These are phyloP conservation scores for Triticum urartu DNA, from an alignment of 176 grass and related monocot genomes.

Conservation along the genomic window DNA sequence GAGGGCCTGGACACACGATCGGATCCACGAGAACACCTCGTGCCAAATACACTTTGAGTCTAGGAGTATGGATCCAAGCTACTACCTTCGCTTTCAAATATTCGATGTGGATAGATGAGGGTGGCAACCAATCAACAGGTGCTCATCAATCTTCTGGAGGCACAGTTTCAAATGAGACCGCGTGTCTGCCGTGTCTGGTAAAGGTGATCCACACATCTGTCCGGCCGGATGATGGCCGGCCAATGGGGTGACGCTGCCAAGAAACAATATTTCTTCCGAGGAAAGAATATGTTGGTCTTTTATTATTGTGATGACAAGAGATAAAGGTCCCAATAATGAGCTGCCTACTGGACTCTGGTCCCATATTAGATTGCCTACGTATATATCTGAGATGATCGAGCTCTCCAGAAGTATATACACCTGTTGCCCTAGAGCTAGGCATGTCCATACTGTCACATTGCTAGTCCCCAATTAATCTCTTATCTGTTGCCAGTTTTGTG, in stretches of 20 bases:
- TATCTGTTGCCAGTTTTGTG: background rate
- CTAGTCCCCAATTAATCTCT: background rate
- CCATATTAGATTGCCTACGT: background rate
- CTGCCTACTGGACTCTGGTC: background rate
- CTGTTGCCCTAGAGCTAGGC: background rate
- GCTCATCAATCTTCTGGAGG: background rate
- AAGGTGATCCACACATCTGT: constrained; percentile 21
- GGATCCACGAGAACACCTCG: too few species aligned
- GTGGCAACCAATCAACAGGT: constrained; percentile 1
- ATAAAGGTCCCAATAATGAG: constrained; percentile 5
- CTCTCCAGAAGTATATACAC: constrained; percentile 32
- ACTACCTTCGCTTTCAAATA: constrained; percentile 14
- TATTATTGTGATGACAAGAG: constrained; percentile 12
- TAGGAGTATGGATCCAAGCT: constrained; percentile 5
- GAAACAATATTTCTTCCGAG: background rate
- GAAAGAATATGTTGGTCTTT: constrained; percentile 4
- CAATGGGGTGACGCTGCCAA: constrained; percentile 24
- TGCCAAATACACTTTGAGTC: background rate
- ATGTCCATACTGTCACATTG: background rate
- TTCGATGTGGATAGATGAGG: constrained; percentile 40
- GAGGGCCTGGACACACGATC: too few species aligned
- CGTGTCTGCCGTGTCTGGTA: constrained; percentile 36
- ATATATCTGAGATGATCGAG: background rate
- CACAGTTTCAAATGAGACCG: constrained; percentile 24
- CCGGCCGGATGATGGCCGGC: background rate